Evolutionary conservation across 129 eudicot genomes (phyloP).

Genomic region (Glebionis coronaria): DNA sequence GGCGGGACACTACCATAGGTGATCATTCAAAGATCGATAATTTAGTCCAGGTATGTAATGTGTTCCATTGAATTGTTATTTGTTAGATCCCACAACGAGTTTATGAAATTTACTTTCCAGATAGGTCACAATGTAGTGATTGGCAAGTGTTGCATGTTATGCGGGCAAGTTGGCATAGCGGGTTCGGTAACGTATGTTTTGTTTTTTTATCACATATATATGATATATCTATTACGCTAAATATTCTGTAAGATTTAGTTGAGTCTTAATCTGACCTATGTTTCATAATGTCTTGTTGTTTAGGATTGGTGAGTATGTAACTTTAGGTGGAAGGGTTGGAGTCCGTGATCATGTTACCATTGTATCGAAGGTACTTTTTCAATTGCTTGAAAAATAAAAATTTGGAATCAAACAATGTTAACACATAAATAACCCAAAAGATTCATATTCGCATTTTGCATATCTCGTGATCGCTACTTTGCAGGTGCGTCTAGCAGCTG

Average conservation of each 20-base stretch:
- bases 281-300: not conserved
- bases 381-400: not conserved
- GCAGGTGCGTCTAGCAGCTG: no score
- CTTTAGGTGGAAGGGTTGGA: constrained; percentile 86
- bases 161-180: constrained; percentile 96
- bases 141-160: constrained; percentile 75
- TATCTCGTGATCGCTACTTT: constrained; percentile 74
- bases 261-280: not conserved
- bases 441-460: no score
- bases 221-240: not conserved
- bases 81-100: constrained; percentile 2
- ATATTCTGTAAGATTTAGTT: not conserved
- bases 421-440: no score
- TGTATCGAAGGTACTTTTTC: constrained; percentile 54
- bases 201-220: not conserved
- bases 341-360: constrained; percentile 84
- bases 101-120: constrained; percentile 41
- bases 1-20: constrained; percentile 90
- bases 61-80: constrained; percentile 11
- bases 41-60: no score
- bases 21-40: constrained; percentile 88
- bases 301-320: constrained; percentile 78
- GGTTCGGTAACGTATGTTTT: constrained; percentile 81
- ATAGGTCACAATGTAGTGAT: constrained; percentile 84
- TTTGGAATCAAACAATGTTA: not conserved